These are phyloP conservation scores for Verticillium zaregamsianum DNA, from an alignment of 2,329 filamentous ascomycete genomes.

Conservation along the genomic window DNA sequence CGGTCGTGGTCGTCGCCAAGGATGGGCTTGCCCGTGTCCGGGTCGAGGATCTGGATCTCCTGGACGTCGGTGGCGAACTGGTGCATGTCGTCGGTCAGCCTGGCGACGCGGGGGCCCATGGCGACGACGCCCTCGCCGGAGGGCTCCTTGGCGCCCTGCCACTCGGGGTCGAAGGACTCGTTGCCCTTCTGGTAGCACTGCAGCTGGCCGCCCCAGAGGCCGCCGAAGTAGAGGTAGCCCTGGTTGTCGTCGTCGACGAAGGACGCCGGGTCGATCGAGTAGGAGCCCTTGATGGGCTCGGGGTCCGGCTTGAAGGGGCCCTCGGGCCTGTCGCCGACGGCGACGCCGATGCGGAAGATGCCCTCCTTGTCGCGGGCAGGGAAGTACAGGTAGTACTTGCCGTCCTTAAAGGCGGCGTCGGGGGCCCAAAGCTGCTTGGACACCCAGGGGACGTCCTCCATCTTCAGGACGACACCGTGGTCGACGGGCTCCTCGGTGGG, in stretches of 20 bases:
- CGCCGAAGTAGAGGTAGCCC: conserved; percentile 62
- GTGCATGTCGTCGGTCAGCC: conserved; percentile 62
- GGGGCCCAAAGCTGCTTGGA: conserved; percentile 79
- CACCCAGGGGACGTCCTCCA: conserved; percentile 69
- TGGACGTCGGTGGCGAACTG: conserved; percentile 50
- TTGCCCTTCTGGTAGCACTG: conserved; percentile 65
- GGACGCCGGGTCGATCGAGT: conserved; percentile 71
- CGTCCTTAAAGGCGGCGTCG: conserved; percentile 65
- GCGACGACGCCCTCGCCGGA: conserved; percentile 50
- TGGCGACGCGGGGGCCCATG: conserved; percentile 63
- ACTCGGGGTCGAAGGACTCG: conserved; percentile 49
- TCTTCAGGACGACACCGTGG: conserved; percentile 65
- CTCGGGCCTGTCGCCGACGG: conserved; percentile 56
- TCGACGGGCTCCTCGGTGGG: conserved; percentile 59
- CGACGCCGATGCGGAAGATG: conserved; percentile 73
- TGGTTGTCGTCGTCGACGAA: conserved; percentile 59
- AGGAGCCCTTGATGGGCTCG: conserved; percentile 62
- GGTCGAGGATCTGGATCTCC: conserved; percentile 61
- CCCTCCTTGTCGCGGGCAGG: conserved; percentile 67
- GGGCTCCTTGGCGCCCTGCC: conserved; percentile 56
- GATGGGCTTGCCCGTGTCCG: conserved; percentile 55
- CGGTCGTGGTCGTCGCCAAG: conserved; percentile 65
- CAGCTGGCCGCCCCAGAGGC: conserved; percentile 76
- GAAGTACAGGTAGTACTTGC: conserved; percentile 72
- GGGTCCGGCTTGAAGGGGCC: conserved; percentile 67